phyloP scores from a whole-genome alignment of 2,329 filamentous ascomycete genomes.

The Fusarium pilosicola region DNA sequence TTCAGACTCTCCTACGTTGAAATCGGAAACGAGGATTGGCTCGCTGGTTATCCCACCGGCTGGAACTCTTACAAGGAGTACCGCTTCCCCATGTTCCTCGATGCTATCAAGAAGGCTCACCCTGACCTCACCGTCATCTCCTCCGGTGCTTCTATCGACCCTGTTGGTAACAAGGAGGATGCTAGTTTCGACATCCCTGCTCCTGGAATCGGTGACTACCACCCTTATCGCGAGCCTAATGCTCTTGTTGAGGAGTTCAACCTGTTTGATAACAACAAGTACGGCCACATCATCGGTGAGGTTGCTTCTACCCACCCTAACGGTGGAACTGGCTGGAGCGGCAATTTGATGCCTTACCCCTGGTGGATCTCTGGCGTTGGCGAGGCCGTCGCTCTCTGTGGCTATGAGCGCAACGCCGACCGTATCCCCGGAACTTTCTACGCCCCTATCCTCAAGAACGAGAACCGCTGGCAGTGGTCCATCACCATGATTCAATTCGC shows the following conservation, averaged over 20 bases:
- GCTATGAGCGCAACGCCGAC: slow-evolving; percentile 72
- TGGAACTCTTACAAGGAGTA: slow-evolving; percentile 62
- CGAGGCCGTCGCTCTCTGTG: slow-evolving; percentile 72
- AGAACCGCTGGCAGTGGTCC: slow-evolving; percentile 62
- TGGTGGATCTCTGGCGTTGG: slow-evolving; percentile 69
- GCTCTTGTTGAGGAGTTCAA: slow-evolving; percentile 60
- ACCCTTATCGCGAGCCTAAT: slow-evolving; percentile 63
- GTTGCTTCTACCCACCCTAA: slow-evolving; percentile 63
- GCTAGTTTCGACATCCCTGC: slow-evolving; percentile 52
- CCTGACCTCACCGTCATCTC: slow-evolving; percentile 67
- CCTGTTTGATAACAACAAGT: slow-evolving; percentile 61
- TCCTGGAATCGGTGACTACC: slow-evolving; percentile 59
- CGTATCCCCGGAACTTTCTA: slow-evolving; percentile 65
- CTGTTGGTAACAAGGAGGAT: slow-evolving; percentile 23
- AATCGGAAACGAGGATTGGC: slow-evolving; percentile 75
- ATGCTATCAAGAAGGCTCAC: slow-evolving; percentile 66
- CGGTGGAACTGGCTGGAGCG: slow-evolving; percentile 59
- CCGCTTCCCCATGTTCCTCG: slow-evolving; percentile 67
- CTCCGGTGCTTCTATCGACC: slow-evolving; percentile 57
- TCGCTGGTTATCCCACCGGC: slow-evolving; percentile 59
- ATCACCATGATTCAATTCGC: slow-evolving; percentile 62
- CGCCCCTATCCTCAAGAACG: slow-evolving; percentile 60
- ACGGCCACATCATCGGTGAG: slow-evolving; percentile 57
- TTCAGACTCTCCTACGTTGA: slow-evolving; percentile 71
- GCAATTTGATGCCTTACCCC: slow-evolving; percentile 58